phyloP scores from a whole-genome alignment of 345 rosid species.

The Gossypium longicalyx region DNA sequence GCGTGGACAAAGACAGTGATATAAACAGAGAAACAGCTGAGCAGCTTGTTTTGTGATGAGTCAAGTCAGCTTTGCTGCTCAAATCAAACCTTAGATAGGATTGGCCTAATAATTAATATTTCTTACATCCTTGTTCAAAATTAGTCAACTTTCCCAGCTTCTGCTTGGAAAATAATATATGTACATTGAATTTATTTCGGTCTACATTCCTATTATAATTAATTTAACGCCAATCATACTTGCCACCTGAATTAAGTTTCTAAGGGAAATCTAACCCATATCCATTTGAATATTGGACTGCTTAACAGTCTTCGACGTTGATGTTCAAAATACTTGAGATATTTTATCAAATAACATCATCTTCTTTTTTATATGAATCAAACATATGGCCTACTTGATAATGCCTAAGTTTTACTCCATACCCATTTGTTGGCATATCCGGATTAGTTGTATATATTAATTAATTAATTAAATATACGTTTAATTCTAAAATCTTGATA shows the following conservation, averaged over 20 bases:
- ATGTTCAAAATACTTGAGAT: conserved; percentile 11
- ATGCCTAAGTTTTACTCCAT: conserved; percentile 47
- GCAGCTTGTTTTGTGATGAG: too few relatives aligned
- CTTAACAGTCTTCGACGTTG: conserved; percentile 12
- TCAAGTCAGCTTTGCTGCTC: too few relatives aligned
- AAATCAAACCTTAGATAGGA: too few relatives aligned
- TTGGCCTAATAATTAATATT: too few relatives aligned
- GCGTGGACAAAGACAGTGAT: too few relatives aligned
- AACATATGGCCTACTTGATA: conserved; percentile 31
- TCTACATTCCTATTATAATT: neutral
- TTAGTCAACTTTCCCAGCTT: too few relatives aligned
- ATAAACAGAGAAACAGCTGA: too few relatives aligned
- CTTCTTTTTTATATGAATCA: conserved; percentile 1
- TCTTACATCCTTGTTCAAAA: too few relatives aligned
- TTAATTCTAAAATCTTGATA: too few relatives aligned
- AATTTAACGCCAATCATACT: neutral
- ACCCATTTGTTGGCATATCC: conserved; percentile 21
- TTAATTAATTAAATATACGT: too few relatives aligned
- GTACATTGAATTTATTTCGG: neutral
- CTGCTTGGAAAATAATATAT: neutral
- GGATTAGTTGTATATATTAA: too few relatives aligned
- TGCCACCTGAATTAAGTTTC: conserved; percentile 15
- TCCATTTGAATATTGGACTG: neutral
- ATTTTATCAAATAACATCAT: neutral
- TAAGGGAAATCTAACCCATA: neutral